Conservation (phyloP, 1,139 yeast species). For the Saccharomyces hybrid region DNA sequence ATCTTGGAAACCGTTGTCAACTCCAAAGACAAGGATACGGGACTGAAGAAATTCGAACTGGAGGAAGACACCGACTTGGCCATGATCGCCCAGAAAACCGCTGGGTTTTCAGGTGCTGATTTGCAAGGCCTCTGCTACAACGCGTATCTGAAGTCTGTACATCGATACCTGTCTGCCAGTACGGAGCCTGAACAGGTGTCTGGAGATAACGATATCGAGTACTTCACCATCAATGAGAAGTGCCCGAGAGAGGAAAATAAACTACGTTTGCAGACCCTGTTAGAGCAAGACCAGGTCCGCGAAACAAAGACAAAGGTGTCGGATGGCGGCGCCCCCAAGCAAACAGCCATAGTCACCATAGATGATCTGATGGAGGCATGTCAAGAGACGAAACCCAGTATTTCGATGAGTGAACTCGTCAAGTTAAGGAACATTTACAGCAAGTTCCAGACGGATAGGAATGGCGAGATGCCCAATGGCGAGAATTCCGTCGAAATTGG, state of each 20-base stretch:
- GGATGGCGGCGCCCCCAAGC: background rate
- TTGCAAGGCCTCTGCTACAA: constrained; percentile 87
- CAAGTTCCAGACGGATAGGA: constrained; percentile 70
- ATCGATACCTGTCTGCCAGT: constrained; percentile 43
- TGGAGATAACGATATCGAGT: background rate
- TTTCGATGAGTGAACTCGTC: constrained; percentile 59
- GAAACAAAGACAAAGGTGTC: background rate
- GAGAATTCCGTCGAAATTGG: constrained; percentile 77
- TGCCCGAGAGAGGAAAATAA: background rate
- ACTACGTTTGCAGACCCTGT: background rate
- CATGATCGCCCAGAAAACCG: constrained; percentile 53
- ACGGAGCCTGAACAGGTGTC: background rate
- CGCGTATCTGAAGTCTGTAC: constrained; percentile 87
- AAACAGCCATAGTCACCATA: constrained; percentile 34
- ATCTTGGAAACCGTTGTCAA: constrained; percentile 40
- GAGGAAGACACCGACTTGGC: constrained; percentile 44
- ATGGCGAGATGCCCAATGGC: constrained; percentile 87
- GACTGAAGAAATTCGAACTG: constrained; percentile 40
- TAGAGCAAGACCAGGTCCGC: background rate
- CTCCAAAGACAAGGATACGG: constrained; percentile 9
- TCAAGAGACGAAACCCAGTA: constrained; percentile 76
- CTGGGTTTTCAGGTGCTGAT: constrained; percentile 91
- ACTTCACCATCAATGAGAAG: background rate
- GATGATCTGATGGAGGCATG: constrained; percentile 58
- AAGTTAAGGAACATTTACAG: constrained; percentile 60